Evolutionary conservation across 768 basidiomycete genomes (phyloP), one percentile per base, ranked within the genome.

Genomic region (Psilocybe sp.): DNA sequence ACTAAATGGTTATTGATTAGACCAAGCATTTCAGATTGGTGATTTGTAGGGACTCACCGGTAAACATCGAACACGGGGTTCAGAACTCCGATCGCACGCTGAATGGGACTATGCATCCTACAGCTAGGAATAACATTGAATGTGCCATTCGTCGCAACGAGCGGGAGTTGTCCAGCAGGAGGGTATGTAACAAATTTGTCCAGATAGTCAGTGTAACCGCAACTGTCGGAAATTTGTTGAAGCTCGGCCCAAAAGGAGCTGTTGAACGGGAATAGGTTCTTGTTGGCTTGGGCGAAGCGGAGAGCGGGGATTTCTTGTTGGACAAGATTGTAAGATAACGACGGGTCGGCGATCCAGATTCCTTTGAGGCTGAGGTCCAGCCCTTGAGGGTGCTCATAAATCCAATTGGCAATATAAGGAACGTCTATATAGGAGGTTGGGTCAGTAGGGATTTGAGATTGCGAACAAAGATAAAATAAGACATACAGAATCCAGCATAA

Each of bases 291-390:
- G 40, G 70, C 71, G 58, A 87, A 87, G 48, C 75, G 70, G 41
- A 87, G 77, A 1, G 87, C 83, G 2, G 86, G 82, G 43, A 88
- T 83, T 49, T 87, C 73, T 46, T 76, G 63, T 55, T 85, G 84
- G 4, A 84, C 78, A 9, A 85, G 74, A 14, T 65, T 65, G 64
- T 61, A 86, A 10, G 57, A 69, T 37, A 64, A 72, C 53, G 79
- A 66, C 1, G 65, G 66, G 46, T 87, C 84, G 14, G 75, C 73
- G 13, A 87, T 77, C 78, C 79, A 87, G 36, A 85, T 79, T 0
- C 85, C 86, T 57, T 80, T 79, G 36, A 87, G 66, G 23, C 62
- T 59, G 5, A 74, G 56, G 34, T 76, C 71, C 11, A 87, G 67
- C 32, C 82, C 81, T 1, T 19, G 11, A 9, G 82, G 79, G 47